These are phyloP conservation scores for Globisporangium takayamanum DNA, from an alignment of 352 stramenopile genomes.

Conservation along the genomic window DNA sequence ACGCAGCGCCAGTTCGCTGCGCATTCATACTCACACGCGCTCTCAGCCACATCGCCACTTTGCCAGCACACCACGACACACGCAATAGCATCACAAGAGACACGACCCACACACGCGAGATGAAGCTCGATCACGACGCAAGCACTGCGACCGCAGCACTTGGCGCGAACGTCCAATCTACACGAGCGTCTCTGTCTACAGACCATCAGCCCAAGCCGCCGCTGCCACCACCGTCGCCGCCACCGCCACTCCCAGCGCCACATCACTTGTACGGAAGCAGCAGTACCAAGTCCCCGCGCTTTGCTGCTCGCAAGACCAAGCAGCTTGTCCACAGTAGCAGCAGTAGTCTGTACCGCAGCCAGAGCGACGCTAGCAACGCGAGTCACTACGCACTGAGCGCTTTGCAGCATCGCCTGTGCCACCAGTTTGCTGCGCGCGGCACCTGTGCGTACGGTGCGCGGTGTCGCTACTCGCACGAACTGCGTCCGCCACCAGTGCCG, in stretches of 20 bases:
- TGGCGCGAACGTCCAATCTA: no score
- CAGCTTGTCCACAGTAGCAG: neutral
- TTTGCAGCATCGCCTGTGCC: conserved; percentile 1
- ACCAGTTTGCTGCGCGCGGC: conserved; percentile 33
- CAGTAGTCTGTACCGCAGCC: neutral
- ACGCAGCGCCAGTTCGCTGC: neutral
- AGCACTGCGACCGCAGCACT: no score
- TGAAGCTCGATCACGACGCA: conserved; percentile 25
- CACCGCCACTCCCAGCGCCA: conserved; percentile 6
- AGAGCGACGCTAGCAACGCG: neutral
- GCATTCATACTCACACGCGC: neutral
- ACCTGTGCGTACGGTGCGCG: conserved; percentile 42
- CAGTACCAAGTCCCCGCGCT: neutral
- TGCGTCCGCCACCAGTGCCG: neutral
- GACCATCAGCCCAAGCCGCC: neutral
- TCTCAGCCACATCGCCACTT: neutral
- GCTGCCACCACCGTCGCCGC: conserved; percentile 2
- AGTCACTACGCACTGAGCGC: no score
- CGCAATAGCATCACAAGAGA: neutral
- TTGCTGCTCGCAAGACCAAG: neutral
- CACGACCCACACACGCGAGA: conserved; percentile 14
- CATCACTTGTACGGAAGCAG: conserved; percentile 11
- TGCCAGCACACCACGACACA: neutral
- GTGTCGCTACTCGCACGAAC: conserved; percentile 58
- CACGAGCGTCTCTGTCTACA: no score